phyloP scores from a whole-genome alignment of 768 basidiomycete species.

The Mycena floridula region DNA sequence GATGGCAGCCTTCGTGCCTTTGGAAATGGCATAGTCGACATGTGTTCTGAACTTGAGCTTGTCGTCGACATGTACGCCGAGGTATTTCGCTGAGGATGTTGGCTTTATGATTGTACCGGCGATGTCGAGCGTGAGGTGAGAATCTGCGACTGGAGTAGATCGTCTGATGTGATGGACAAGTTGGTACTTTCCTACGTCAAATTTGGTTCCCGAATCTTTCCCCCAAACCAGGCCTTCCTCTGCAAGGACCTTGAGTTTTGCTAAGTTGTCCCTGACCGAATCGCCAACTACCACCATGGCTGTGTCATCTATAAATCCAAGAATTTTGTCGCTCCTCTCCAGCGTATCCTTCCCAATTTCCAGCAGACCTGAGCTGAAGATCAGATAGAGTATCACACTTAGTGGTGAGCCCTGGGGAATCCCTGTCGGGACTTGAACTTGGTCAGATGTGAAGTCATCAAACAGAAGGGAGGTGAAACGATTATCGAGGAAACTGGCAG shows the following conservation, averaged over 20 bases:
- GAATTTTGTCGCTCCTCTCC: background rate
- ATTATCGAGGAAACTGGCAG: constrained; percentile 4
- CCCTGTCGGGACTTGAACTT: background rate
- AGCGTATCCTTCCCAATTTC: background rate
- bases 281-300: constrained; percentile 11
- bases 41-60: no score
- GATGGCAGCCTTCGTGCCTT: no score
- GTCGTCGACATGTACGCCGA: no score
- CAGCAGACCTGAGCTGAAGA: constrained; percentile 1
- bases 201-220: background rate
- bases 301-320: constrained; percentile 13
- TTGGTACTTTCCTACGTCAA: constrained; percentile 2
- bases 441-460: constrained; percentile 1
- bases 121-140: no score
- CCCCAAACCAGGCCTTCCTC: background rate
- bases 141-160: no score
- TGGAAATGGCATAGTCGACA: no score
- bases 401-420: constrained; percentile 6
- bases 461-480: constrained; percentile 2
- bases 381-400: constrained; percentile 3
- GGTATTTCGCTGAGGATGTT: no score
- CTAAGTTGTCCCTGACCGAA: constrained; percentile 7
- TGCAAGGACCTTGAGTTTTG: constrained; percentile 13
- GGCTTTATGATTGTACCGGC: no score
- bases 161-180: no score